Percentiles rank a stretch among this genome's conserved stretches.
These are phyloP conservation scores for Rhodosporidiobolus odoratus DNA, from an alignment of 768 basidiomycete species.

Conservation along the genomic window DNA sequence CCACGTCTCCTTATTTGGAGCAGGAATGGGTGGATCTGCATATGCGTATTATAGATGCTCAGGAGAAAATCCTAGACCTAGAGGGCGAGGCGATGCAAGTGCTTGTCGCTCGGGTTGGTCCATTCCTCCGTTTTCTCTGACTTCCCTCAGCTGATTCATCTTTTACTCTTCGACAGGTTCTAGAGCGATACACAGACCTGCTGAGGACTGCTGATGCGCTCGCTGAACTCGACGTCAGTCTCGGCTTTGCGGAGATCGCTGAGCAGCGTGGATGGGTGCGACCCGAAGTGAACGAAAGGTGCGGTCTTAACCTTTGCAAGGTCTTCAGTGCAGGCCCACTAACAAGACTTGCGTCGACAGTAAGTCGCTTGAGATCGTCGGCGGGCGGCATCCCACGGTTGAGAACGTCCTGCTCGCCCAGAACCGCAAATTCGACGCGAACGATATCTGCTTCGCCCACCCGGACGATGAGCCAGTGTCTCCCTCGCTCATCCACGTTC, in stretches of 20 bases:
- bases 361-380: conserved; percentile 60
- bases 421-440: conserved; percentile 76
- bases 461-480: conserved; percentile 45
- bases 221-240: conserved; percentile 78
- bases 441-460: conserved; percentile 60
- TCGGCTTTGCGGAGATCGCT: conserved; percentile 76
- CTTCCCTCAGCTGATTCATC: neutral
- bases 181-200: conserved; percentile 17
- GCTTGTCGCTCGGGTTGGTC: conserved; percentile 15
- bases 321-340: neutral
- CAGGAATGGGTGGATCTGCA: conserved; percentile 22
- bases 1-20: neutral
- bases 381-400: conserved; percentile 88
- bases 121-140: neutral
- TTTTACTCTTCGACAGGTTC: neutral
- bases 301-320: neutral
- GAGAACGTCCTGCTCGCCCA: conserved; percentile 73
- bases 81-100: conserved; percentile 25
- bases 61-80: conserved; percentile 1
- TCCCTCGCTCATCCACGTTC: conserved; percentile 61
- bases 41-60: neutral
- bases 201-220: conserved; percentile 46
- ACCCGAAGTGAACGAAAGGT: conserved; percentile 69
- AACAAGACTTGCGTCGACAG: conserved; percentile 44
- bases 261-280: conserved; percentile 68